Base-by-base conservation (phyloP, 169 alveolate genomes). In the Plasmodium cynomolgi region DNA sequence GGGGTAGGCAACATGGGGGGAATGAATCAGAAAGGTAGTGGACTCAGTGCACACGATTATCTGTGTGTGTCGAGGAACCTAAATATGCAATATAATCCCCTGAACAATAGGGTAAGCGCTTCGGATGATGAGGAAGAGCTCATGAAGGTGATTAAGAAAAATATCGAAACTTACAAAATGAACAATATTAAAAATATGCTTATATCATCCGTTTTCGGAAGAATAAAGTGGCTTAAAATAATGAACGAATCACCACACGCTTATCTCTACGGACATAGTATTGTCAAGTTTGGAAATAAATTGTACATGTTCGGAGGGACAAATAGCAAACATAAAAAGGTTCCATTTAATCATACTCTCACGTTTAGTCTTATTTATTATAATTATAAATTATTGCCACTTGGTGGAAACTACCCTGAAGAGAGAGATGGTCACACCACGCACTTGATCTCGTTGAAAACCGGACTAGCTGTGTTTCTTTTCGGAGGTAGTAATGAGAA, bases 291-390 rank as follows among this genome's bases (percentile, higher is more conserved):
- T 84, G 98, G 98, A 37, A 96, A 96, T 83, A 96, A 96, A 83
- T 97, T 98, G n/a, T 96, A 96, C 73, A 93, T 97, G 95, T 92
- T 97, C 54, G 98, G 98, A n/a, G 98, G 98, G 26, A 88, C 97
- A 72, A 96, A 95, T 91, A 97, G 96, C 33, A 92, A 97, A 29
- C 94, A 95, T 29, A 96, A 95, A 41, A 97, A 97, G 26, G 91
- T 92, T 31, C 96, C 96, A 84, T 96, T 97, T 80, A 96, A 96
- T 84, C 95, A 93, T 34, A 97, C 98, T 3, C 96, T 96, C 92
- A 96, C 97, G 23, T 92, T 97, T 31, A 96, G 97, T 96, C 95
- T 97, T 54, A 95, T 96, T 37, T 96, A 96, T 93, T 97, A 96
- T 90, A 96, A 97, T 74, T 95, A 97, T 54, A 97, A 97, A 82